A percentile compares a stretch with the other conserved stretches of the same genome.
phyloP scores from a whole-genome alignment of 768 basidiomycete genomes.

The Psilocybe sp. region DNA sequence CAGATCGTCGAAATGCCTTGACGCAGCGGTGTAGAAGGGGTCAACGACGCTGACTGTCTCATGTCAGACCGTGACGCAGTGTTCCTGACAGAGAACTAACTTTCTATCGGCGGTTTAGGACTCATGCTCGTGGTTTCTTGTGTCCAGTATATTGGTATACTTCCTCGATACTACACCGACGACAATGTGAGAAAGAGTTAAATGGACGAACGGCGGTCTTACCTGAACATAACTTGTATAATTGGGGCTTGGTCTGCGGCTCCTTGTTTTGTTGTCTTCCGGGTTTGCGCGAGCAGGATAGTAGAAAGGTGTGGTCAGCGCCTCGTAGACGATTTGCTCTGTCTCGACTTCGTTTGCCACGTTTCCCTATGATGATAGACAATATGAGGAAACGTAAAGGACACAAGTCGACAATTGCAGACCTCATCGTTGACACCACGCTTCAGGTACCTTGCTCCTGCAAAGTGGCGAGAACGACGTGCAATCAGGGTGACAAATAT shows the following conservation, averaged over 20 bases:
- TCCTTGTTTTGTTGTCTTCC: slow-evolving; percentile 21
- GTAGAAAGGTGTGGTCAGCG: slow-evolving; percentile 86
- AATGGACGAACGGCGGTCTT: slow-evolving; percentile 1
- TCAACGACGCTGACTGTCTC: slow-evolving; percentile 83
- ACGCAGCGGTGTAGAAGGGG: slow-evolving; percentile 91
- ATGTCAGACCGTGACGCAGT: too few relatives aligned
- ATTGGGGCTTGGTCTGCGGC: slow-evolving; percentile 70
- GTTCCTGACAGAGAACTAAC: slow-evolving; percentile 40
- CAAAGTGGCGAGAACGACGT: slow-evolving; percentile 89
- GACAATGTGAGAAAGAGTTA: not conserved
- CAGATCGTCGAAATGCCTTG: slow-evolving; percentile 89
- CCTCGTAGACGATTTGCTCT: slow-evolving; percentile 94
- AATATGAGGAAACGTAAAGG: not conserved
- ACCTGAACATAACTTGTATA: slow-evolving; percentile 96
- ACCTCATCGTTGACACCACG: slow-evolving; percentile 95
- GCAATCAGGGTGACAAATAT: slow-evolving; percentile 95
- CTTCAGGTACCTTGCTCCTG: slow-evolving; percentile 91
- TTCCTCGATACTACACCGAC: slow-evolving; percentile 75
- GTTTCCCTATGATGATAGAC: slow-evolving; percentile 63
- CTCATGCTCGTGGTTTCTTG: slow-evolving; percentile 89
- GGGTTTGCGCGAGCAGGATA: slow-evolving; percentile 48
- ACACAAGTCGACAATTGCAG: slow-evolving; percentile 2
- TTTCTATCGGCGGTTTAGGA: slow-evolving; percentile 95
- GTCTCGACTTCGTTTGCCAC: slow-evolving; percentile 99
- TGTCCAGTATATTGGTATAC: slow-evolving; percentile 95